Conservation (phyloP, 805 yeast genomes). For the Hanseniaspora clermontiae region DNA sequence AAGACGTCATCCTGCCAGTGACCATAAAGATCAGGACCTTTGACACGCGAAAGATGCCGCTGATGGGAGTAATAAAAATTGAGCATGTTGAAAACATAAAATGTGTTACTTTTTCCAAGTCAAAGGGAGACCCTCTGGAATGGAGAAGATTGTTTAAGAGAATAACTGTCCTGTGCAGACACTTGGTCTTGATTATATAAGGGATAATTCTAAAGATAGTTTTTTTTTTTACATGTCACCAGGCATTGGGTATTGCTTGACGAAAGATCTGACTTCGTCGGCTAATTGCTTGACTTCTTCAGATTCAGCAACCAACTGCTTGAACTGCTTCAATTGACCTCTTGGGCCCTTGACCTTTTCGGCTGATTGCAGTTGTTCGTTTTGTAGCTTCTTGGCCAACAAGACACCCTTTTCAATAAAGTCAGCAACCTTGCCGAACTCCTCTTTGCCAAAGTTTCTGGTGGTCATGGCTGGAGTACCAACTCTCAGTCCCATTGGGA, state of each 20-base stretch:
- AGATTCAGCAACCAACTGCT: constrained; percentile 52
- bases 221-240: constrained; percentile 41
- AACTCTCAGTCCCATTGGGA: constrained; percentile 91
- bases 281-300: constrained; percentile 48
- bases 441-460: constrained; percentile 71
- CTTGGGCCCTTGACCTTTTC: constrained; percentile 36
- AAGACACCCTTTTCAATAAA: constrained; percentile 71
- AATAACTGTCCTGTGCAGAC: constrained; percentile 45
- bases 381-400: constrained; percentile 49
- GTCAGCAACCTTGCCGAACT: constrained; percentile 67
- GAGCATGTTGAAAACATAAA: constrained; percentile 32
- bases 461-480: constrained; percentile 99
- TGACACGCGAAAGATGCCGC: constrained; percentile 35
- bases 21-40: constrained; percentile 30
- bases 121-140: constrained; percentile 57
- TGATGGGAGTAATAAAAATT: constrained; percentile 38
- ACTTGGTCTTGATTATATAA: constrained; percentile 23
- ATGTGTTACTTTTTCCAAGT: constrained; percentile 42
- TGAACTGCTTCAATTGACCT: constrained; percentile 58
- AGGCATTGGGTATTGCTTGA: constrained; percentile 70
- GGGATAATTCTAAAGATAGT: not conserved
- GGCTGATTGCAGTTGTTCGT: constrained; percentile 26
- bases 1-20: constrained; percentile 28
- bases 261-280: constrained; percentile 61
- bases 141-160: constrained; percentile 58